Base-by-base conservation (phyloP, 805 yeast species). In the Candida pini region DNA sequence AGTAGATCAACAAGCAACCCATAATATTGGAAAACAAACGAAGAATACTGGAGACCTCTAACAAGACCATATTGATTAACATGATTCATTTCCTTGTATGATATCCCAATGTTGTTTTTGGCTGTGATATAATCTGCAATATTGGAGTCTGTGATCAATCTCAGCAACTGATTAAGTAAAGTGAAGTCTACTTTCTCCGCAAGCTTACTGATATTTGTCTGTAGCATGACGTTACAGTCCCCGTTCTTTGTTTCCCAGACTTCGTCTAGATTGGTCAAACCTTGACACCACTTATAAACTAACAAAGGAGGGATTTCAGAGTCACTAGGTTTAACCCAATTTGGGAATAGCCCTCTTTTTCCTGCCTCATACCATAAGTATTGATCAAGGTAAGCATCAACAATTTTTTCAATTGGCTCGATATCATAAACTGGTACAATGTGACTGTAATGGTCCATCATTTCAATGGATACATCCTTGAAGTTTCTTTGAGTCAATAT, bases 311-410 rank as follows among this genome's bases (percentile, higher is more conserved):
- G 95, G 16, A 92, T 81, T 58, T 92, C 98, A 19, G 84, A 73
- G 49, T 92, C 98, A 46, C 84, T 77, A 7, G 99, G 98, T 54
- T 92, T 92, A 26, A 92, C 71, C 98, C 98, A 92, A 54, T 80
- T 81, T 4, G 99, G 99, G 60, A 92, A 92, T 18, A 92, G 60
- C 6, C 79, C 76, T 39, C 96, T 63, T 53, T 83, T 79, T 35
- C 86, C 96, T 8, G 92, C 90, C 54, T 92, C 97, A 58, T 83
- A 90, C 96, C 97, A 92, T 29, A 92, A 63, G 49, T 90, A 92
- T 51, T 92, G 98, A 51, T 90, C 97, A 26, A 92, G 60, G 47
- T 90, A 92, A 0, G 97, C 96, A 62, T 92, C 99, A 0, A 96
- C 88, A 33, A 92, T 86, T 53, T 89, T 92, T 57, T 92, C 99